These are phyloP conservation scores for Lathyrus tuberosus DNA, from an alignment of 306 rosid genomes.

Conservation along the genomic window DNA sequence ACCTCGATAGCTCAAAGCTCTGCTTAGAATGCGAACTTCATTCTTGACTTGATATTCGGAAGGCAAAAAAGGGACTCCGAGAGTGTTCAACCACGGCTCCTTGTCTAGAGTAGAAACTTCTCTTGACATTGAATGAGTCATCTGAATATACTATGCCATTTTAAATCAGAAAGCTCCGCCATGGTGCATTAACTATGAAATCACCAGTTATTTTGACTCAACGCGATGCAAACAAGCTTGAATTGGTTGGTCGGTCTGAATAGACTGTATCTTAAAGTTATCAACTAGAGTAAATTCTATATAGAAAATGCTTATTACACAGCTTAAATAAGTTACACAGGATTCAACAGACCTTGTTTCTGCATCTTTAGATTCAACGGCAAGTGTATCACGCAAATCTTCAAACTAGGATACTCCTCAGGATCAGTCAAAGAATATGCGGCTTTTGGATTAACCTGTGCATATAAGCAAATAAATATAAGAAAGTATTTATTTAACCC, in stretches of 20 bases:
- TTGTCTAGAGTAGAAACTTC: neutral
- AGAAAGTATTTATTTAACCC: conserved; percentile 10
- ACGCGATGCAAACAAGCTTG: neutral
- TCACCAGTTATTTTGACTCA: neutral
- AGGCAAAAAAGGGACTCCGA: neutral
- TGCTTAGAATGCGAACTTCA: neutral
- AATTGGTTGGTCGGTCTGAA: neutral
- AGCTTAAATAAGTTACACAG: neutral
- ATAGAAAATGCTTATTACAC: neutral
- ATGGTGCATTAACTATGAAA: neutral
- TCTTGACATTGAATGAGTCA: neutral
- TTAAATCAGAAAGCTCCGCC: neutral
- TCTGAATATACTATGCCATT: neutral
- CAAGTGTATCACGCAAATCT: conserved; percentile 94
- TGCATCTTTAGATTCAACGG: conserved; percentile 79
- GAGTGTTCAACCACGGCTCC: neutral
- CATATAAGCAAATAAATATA: conserved; percentile 30
- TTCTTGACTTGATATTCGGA: neutral
- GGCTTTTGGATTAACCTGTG: conserved; percentile 90
- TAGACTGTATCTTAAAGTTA: neutral
- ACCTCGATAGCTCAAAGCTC: neutral
- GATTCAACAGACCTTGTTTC: conserved; percentile 62
- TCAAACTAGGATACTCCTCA: conserved; percentile 93
- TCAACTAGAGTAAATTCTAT: neutral
- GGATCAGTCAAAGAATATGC: conserved; percentile 98